phyloP scores from a whole-genome alignment of 1,284 basidiomycete species.

The Sphagnurus paluster region DNA sequence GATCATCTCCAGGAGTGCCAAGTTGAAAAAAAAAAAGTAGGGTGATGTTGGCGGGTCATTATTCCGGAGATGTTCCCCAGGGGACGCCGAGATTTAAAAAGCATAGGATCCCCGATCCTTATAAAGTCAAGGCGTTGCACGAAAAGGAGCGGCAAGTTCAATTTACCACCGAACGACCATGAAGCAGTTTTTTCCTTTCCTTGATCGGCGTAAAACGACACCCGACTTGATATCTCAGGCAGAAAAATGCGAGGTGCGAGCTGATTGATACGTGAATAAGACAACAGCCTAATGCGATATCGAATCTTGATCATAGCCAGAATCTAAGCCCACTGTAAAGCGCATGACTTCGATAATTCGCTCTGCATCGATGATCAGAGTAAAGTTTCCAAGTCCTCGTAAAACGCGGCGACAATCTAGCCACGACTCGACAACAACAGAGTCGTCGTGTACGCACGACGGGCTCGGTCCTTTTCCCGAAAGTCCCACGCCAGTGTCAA shows the following conservation, averaged over 20 bases:
- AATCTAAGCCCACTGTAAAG: neutral
- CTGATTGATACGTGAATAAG: neutral
- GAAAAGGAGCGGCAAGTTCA: neutral
- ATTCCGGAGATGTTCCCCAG: neutral
- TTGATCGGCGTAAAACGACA: slow-evolving; percentile 15
- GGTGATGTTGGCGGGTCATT: neutral
- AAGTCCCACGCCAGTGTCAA: neutral
- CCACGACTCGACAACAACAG: neutral
- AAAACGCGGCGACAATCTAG: neutral
- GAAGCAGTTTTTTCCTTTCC: slow-evolving; percentile 15
- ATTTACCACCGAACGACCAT: neutral
- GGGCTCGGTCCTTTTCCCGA: neutral
- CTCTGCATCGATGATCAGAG: slow-evolving; percentile 11
- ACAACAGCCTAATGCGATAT: neutral
- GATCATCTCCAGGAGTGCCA: no score
- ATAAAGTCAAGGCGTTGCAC: no score
- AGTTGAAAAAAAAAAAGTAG: neutral
- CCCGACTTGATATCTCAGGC: neutral
- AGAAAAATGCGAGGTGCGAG: slow-evolving; percentile 9
- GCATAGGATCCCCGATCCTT: neutral
- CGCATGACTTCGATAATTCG: slow-evolving; percentile 12
- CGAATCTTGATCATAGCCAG: neutral
- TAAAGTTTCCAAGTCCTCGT: slow-evolving; percentile 3
- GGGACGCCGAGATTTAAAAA: neutral
- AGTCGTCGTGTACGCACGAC: neutral